These are phyloP conservation scores for Articulospora tetracladia DNA, from an alignment of 495 filamentous ascomycete species.

Conservation along the genomic window DNA sequence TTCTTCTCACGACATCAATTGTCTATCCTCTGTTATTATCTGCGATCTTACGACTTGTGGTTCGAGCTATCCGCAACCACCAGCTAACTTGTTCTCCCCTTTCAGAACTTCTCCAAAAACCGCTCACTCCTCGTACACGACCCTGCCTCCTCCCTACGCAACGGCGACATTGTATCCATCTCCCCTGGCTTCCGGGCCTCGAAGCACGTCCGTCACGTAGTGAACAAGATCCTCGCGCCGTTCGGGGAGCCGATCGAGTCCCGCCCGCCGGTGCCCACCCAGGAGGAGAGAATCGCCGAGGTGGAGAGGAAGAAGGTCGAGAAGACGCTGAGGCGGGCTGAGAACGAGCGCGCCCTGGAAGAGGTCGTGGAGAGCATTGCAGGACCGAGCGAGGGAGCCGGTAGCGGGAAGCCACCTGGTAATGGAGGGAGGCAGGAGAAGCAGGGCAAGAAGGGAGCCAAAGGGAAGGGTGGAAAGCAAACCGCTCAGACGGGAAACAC, in stretches of 20 bases:
- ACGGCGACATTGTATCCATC: slow-evolving; percentile 79
- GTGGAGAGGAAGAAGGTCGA: slow-evolving; percentile 41
- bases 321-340: slow-evolving; percentile 45
- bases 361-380: background rate
- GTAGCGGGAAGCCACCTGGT: slow-evolving; percentile 21
- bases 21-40: background rate
- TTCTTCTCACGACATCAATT: background rate
- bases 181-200: slow-evolving; percentile 59
- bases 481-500: background rate
- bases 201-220: slow-evolving; percentile 68
- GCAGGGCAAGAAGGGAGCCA: background rate
- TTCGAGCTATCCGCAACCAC: too few species aligned
- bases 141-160: slow-evolving; percentile 65
- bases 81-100: background rate
- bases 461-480: background rate
- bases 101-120: slow-evolving; percentile 44
- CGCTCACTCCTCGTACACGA: slow-evolving; percentile 65
- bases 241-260: slow-evolving; percentile 59
- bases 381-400: background rate
- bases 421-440: slow-evolving; percentile 1
- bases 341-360: background rate
- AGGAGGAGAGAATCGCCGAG: slow-evolving; percentile 55
- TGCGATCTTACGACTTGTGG: background rate
- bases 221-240: slow-evolving; percentile 72
- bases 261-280: slow-evolving; percentile 59